Percentiles rank a stretch among this genome's conserved stretches.
phyloP scores from a whole-genome alignment of 2,329 filamentous ascomycete species.

The Diaporthe aspalathi region DNA sequence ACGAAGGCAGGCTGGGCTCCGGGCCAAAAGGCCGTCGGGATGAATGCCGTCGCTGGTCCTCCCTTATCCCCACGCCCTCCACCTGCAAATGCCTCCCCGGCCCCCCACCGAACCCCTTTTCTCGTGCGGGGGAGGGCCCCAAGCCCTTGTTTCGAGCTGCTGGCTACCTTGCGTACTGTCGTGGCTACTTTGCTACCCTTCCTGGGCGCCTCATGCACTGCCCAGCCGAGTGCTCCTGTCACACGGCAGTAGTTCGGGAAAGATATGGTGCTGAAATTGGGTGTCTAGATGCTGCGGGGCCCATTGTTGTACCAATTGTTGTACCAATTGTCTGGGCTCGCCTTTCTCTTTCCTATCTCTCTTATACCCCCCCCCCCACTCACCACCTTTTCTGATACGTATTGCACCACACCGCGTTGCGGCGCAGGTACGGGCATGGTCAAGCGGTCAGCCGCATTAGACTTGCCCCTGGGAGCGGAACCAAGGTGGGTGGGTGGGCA shows the following conservation, averaged over 20 bases:
- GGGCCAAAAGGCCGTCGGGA: not conserved
- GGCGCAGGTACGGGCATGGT: not conserved
- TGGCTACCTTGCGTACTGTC: not conserved
- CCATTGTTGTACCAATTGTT: constrained; percentile 7
- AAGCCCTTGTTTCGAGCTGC: constrained; percentile 7
- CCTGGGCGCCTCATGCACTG: not conserved
- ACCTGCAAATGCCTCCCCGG: not conserved
- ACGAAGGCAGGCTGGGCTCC: not conserved
- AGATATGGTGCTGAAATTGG: not conserved
- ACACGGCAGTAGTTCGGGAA: constrained; percentile 10
- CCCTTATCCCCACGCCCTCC: not conserved
- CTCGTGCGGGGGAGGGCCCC: not conserved
- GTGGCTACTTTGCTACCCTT: not conserved
- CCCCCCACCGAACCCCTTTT: too few relatives aligned
- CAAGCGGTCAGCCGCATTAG: too few relatives aligned
- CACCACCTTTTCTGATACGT: not conserved
- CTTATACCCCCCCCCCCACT: not conserved
- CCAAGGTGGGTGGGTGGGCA: not conserved
- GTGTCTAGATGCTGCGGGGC: constrained; percentile 13
- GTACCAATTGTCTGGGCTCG: constrained; percentile 6
- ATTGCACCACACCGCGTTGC: not conserved
- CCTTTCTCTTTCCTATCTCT: not conserved
- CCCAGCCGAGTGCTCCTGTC: not conserved
- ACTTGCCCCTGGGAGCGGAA: not conserved
- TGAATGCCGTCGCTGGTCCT: not conserved